Conservation (phyloP, 352 stramenopile genomes). For the Phytophthora hybrid region DNA sequence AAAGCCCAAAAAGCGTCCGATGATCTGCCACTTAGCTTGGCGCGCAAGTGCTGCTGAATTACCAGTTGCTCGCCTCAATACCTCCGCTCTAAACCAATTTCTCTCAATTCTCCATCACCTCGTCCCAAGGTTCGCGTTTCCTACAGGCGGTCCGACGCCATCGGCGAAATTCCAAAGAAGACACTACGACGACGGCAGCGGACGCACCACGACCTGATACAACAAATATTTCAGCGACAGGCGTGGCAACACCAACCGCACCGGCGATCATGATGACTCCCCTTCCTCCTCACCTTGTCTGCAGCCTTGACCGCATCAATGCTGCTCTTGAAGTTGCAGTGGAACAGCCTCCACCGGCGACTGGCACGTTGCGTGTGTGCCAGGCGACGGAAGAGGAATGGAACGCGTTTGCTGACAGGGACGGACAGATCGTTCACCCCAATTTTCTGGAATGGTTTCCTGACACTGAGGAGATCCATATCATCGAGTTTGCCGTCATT, state of each 20-base stretch:
- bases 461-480: conserved; percentile 45
- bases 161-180: too few relatives aligned
- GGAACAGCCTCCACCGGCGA: conserved; percentile 38
- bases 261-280: conserved; percentile 15
- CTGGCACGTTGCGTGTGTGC: conserved; percentile 40
- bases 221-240: too few relatives aligned
- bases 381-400: conserved; percentile 51
- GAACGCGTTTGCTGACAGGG: conserved; percentile 47
- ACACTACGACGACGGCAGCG: too few relatives aligned
- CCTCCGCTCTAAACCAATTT: too few relatives aligned
- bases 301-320: conserved; percentile 49
- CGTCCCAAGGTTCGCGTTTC: too few relatives aligned
- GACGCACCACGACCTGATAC: too few relatives aligned
- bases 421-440: conserved; percentile 32
- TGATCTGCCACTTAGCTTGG: conserved; percentile 55
- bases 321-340: conserved; percentile 48
- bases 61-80: conserved; percentile 45
- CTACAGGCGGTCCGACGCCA: too few relatives aligned
- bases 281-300: conserved; percentile 8
- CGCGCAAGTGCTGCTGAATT: conserved; percentile 48
- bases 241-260: too few relatives aligned
- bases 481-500: conserved; percentile 47
- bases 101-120: too few relatives aligned
- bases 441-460: conserved; percentile 51
- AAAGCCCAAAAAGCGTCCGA: conserved; percentile 45